These are phyloP conservation scores for Hypoxylon trugodes DNA, from an alignment of 495 filamentous ascomycete genomes.

Conservation along the genomic window DNA sequence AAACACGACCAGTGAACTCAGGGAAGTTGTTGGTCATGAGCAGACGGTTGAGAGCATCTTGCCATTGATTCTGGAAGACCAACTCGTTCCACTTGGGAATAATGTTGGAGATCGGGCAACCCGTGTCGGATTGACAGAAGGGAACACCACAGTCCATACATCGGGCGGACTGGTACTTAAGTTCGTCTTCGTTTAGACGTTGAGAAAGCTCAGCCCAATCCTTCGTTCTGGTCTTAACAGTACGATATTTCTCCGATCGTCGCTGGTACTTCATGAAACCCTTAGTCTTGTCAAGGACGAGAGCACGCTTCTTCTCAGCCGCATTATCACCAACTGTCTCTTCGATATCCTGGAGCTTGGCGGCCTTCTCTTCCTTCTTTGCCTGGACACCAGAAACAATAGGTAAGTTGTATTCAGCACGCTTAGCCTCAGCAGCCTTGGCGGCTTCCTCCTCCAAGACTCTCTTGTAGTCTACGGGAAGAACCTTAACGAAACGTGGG, in stretches of 20 bases:
- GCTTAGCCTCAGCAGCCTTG: conserved; percentile 84
- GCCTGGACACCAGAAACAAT: conserved; percentile 73
- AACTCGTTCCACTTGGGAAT: conserved; percentile 99
- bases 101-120: conserved; percentile 98
- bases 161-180: conserved; percentile 97
- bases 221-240: conserved; percentile 82
- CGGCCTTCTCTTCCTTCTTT: conserved; percentile 73
- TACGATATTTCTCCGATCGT: conserved; percentile 93
- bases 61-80: conserved; percentile 92
- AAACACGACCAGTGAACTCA: conserved; percentile 98
- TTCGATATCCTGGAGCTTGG: conserved; percentile 91
- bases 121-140: conserved; percentile 97
- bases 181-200: conserved; percentile 92
- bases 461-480: conserved; percentile 98
- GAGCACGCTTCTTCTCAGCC: conserved; percentile 87
- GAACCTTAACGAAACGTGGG: conserved; percentile 90
- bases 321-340: conserved; percentile 88
- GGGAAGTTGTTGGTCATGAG: conserved; percentile 99
- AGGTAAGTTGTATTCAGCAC: conserved; percentile 83
- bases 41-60: conserved; percentile 91
- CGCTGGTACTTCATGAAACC: conserved; percentile 99
- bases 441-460: conserved; percentile 86
- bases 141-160: conserved; percentile 99
- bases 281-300: conserved; percentile 96
- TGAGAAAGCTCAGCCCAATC: conserved; percentile 95